phyloP scores from a whole-genome alignment of 768 basidiomycete species.

The Termitomyces heimii region DNA sequence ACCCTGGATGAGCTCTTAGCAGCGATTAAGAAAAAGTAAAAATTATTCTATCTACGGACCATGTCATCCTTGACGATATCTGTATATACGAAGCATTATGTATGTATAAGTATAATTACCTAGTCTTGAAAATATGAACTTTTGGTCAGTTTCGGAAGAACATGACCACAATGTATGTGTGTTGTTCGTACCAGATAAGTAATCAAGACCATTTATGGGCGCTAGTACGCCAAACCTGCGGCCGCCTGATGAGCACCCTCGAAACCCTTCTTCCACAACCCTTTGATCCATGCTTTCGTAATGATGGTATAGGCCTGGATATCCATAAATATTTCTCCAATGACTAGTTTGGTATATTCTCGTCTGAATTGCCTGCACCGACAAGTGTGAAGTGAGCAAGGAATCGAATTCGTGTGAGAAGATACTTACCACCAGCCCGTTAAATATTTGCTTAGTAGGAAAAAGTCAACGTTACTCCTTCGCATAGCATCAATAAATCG shows the following conservation, averaged over 20 bases:
- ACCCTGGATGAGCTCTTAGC: slow-evolving; percentile 51
- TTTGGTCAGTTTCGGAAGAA: not conserved
- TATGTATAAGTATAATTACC: not conserved
- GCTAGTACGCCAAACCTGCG: slow-evolving; percentile 49
- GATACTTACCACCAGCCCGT: slow-evolving; percentile 62
- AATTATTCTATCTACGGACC: not conserved
- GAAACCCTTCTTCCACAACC: slow-evolving; percentile 52
- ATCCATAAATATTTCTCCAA: slow-evolving; percentile 63
- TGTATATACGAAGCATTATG: not conserved
- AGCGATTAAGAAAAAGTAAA: slow-evolving; percentile 24
- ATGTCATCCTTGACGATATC: not conserved
- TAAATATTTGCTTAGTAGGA: slow-evolving; percentile 44
- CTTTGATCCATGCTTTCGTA: slow-evolving; percentile 57
- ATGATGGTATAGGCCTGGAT: slow-evolving; percentile 49
- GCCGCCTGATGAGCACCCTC: slow-evolving; percentile 67
- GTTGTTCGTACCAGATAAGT: not conserved
- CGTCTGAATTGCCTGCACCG: slow-evolving; percentile 51
- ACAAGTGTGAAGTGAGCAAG: slow-evolving; percentile 1
- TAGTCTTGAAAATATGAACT: not conserved
- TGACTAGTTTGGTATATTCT: slow-evolving; percentile 40
- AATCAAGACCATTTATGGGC: not conserved
- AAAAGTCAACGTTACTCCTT: slow-evolving; percentile 44
- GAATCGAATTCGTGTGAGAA: not conserved
- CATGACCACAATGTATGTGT: not conserved
- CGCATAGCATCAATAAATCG: slow-evolving; percentile 39